Conservation (phyloP, 1,284 basidiomycete species). For the Ganoderma lucidum region DNA sequence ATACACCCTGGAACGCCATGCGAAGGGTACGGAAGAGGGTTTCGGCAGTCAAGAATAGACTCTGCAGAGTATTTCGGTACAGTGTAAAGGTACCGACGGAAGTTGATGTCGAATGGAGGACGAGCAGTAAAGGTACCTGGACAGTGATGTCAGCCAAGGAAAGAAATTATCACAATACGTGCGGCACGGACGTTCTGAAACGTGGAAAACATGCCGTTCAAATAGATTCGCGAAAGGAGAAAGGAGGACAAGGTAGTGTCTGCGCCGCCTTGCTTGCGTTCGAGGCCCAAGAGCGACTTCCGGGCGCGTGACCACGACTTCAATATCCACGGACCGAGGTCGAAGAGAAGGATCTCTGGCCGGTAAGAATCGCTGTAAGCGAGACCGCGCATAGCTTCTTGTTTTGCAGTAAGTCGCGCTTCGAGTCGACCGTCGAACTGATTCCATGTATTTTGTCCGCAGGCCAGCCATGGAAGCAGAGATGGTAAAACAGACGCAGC, state of each 20-base stretch:
- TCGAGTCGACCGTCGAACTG: constrained; percentile 58
- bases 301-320: constrained; percentile 74
- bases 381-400: constrained; percentile 76
- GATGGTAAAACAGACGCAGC: constrained; percentile 63
- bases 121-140: constrained; percentile 75
- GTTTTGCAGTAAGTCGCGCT: constrained; percentile 67
- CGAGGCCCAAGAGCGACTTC: constrained; percentile 63
- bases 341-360: constrained; percentile 82
- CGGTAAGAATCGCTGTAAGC: constrained; percentile 75
- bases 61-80: constrained; percentile 79
- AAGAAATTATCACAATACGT: constrained; percentile 6
- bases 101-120: constrained; percentile 74
- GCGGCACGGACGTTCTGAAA: constrained; percentile 68
- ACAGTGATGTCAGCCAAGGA: neutral
- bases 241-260: constrained; percentile 26
- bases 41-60: constrained; percentile 68
- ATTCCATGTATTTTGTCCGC: constrained; percentile 51
- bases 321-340: constrained; percentile 83
- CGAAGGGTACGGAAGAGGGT: constrained; percentile 66
- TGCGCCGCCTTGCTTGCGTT: constrained; percentile 44
- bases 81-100: constrained; percentile 80
- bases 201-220: constrained; percentile 67
- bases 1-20: constrained; percentile 81
- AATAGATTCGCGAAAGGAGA: constrained; percentile 62
- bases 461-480: constrained; percentile 56